Evolutionary conservation across 257 asterid genomes (phyloP).

Genomic region (Solanum sitiens): DNA sequence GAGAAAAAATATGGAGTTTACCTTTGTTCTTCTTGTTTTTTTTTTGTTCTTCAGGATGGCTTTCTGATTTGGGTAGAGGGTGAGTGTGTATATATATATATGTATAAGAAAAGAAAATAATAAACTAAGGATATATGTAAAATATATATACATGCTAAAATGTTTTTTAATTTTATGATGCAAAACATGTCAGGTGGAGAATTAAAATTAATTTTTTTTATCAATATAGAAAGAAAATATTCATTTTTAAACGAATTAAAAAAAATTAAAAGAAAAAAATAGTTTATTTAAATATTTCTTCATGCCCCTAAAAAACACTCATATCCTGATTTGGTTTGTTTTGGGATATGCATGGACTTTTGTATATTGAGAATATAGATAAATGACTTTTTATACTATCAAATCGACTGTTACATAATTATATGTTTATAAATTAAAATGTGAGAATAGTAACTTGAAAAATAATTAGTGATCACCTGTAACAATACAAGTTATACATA

Average conservation of each 20-base stretch:
- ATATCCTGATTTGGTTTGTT: background rate
- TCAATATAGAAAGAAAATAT: background rate
- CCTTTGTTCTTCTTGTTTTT: background rate
- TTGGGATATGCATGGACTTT: background rate
- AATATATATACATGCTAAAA: background rate
- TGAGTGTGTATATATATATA: background rate
- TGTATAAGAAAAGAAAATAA: background rate
- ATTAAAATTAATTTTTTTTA: background rate
- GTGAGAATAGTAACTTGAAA: background rate
- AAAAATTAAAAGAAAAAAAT: background rate
- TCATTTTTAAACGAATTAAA: background rate
- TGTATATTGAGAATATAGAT: background rate
- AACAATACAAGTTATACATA: background rate
- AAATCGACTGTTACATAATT: background rate
- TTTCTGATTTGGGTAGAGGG: background rate
- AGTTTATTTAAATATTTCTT: background rate
- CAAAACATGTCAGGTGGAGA: accelerated
- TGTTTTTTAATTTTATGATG: accelerated
- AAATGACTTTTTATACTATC: background rate
- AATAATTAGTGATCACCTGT: background rate
- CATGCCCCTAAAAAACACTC: accelerated
- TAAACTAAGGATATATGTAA: background rate
- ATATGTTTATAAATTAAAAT: background rate
- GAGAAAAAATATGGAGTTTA: background rate
- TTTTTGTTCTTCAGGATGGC: background rate